Base-by-base conservation (phyloP, 2,329 filamentous ascomycete species). In the Fusarium hainanense region DNA sequence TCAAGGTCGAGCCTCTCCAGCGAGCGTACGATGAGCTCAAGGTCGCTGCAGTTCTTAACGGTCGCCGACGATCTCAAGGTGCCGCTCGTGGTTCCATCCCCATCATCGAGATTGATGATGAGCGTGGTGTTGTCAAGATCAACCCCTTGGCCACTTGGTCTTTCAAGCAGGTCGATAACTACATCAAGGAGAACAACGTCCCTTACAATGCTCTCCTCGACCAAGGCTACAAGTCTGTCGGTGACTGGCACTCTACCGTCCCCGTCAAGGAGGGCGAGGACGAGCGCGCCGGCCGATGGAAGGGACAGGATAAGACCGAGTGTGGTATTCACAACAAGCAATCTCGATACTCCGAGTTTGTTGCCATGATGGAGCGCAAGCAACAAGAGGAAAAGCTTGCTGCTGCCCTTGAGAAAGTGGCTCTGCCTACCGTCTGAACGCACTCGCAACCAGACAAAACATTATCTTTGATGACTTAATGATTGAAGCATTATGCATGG, bases 271-370 rank as follows among this genome's bases (percentile, higher is more conserved):
- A 95, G 63, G 93, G 93, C 71, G 96, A 99, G 82, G 96, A 98
- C 76, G 96, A 99, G 88, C 91, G 96, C 54, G 92, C 96, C 11
- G 96, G 96, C 62, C 91, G 96, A 73, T 99, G 96, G 96, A 98
- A 97, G 87, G 96, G 96, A 67, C 92, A 94, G 81, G 84, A 87
- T 76, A 99, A 99, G 90, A 97, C 94, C 18, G 96, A 99, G 85
- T 99, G 96, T 80, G 96, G 96, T 49, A 98, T 99, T 78, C 96
- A 99, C 88, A 98, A 98, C 86, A 97, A 96, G 82, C 91, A 94
- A 80, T 97, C 93, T 62, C 91, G 94, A 74, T 99, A 98, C 77
- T 92, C 94, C 13, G 90, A 94, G 82, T 98, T 92, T 81, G 82
- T 97, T 58, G 85, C 87, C 75, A 89, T 93, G 66, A 88, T 92